Conservation (phyloP, 257 asterid species). For the Capsicum rhomboideum region DNA sequence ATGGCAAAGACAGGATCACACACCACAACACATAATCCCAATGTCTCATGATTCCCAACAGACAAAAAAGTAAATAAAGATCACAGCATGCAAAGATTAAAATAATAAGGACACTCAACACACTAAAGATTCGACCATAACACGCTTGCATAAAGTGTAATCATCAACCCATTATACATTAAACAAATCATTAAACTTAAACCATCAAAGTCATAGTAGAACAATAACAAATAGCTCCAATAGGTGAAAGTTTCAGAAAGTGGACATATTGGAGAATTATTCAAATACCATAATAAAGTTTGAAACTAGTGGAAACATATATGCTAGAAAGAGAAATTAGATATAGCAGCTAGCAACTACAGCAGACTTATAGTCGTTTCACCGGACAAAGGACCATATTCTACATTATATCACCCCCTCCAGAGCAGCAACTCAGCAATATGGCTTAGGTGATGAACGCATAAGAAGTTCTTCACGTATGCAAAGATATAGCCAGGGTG, state of each 20-base stretch:
- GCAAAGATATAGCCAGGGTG: neutral
- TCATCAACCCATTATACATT: neutral
- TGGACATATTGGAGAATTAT: neutral
- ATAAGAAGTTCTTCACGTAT: neutral
- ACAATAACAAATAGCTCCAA: neutral
- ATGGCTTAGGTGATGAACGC: neutral
- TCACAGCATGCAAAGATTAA: neutral
- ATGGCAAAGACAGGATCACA: neutral
- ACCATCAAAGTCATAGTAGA: neutral
- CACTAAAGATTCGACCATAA: neutral
- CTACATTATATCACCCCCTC: neutral
- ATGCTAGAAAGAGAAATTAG: neutral
- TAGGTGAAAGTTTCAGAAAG: neutral
- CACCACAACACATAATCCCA: neutral
- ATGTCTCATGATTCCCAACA: conserved; percentile 2
- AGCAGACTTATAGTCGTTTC: neutral
- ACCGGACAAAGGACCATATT: neutral
- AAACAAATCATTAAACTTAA: neutral
- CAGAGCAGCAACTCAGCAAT: neutral
- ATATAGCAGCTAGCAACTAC: neutral
- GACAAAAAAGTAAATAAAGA: neutral
- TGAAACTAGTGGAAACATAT: neutral
- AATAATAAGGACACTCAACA: neutral
- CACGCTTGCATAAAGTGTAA: conserved; percentile 5
- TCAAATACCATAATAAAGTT: neutral